Base-by-base conservation (phyloP, 257 asterid species). In the Solanum okadae region DNA sequence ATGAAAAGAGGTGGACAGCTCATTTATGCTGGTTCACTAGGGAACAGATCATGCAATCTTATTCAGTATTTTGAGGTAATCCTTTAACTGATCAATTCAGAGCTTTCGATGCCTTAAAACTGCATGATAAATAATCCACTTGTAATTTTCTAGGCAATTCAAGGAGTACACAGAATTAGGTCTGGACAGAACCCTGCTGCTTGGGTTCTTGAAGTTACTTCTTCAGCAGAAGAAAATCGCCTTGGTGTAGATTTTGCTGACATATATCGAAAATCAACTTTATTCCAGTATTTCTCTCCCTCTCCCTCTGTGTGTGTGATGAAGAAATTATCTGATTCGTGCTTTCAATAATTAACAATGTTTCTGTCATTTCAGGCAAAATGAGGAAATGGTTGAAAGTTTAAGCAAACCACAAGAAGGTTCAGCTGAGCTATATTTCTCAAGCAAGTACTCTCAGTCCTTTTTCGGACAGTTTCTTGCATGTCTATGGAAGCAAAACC, bases 401-500 rank as follows among this genome's bases (percentile, higher is more conserved):
- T 92, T 96, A 85, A 93, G 98, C 85, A 90, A 87, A 76, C 98
- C 98, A 83, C 93, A 88, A 20, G 92, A 92, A 87, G 96, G 91
- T 81, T 73, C 95, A 18, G 83, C 88, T 63, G 96, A 96, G 82
- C 84, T 95, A 72, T 89, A 88, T 89, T 96, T 96, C 87, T 94
- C 98, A 18, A 94, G 95, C 88, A 95, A 91, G 88, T 96, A 96
- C 87, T 91, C 98, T 16, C 93, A 92, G 73, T 90, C 98, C n/a
- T 93, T 91, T 86, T 93, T 90, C 12, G 95, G 91, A 61, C 99
- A 96, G 88, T 95, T 93, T 82, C 89, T 91, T 52, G 98, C 98
- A 29, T 96, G 99, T 93, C 95, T 96, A 79, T 96, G 99, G 99
- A 96, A 96, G 90, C 99, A 95, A 90, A 93, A 94, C 86, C 91